phyloP scores from a whole-genome alignment of 495 filamentous ascomycete species.

The Neurospora sp. region DNA sequence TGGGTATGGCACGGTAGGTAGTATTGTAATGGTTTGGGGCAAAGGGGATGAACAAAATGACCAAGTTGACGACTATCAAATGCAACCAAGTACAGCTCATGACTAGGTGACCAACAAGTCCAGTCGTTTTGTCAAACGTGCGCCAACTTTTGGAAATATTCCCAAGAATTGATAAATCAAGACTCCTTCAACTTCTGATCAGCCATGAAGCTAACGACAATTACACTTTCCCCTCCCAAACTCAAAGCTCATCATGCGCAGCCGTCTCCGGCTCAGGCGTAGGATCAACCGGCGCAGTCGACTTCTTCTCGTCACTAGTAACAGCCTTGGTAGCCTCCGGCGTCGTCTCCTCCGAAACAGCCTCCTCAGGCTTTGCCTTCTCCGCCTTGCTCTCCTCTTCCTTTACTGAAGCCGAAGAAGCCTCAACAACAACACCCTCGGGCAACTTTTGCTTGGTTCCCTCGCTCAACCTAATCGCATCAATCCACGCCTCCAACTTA shows the following conservation, averaged over 20 bases:
- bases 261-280: constrained; percentile 22
- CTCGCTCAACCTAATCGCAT: constrained; percentile 78
- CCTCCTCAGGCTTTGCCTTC: constrained; percentile 27
- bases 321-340: constrained; percentile 24
- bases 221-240: neutral
- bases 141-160: neutral
- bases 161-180: neutral
- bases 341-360: constrained; percentile 13
- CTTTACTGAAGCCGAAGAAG: constrained; percentile 33
- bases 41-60: neutral
- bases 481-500: constrained; percentile 74
- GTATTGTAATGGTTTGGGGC: neutral
- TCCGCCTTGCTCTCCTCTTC: constrained; percentile 30
- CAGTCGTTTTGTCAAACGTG: neutral
- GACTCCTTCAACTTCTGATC: neutral
- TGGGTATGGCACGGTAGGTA: neutral
- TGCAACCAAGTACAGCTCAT: neutral
- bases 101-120: neutral
- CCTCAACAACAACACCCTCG: constrained; percentile 50
- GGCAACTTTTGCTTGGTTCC: constrained; percentile 73
- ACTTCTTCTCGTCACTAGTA: constrained; percentile 15
- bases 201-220: neutral
- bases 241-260: constrained; percentile 36
- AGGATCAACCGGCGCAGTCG: constrained; percentile 19
- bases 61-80: neutral